Evolutionary conservation across 2,329 filamentous ascomycete genomes (phyloP), one percentile per base, ranked within the genome.

Genomic region (Penicillium concentricum): DNA sequence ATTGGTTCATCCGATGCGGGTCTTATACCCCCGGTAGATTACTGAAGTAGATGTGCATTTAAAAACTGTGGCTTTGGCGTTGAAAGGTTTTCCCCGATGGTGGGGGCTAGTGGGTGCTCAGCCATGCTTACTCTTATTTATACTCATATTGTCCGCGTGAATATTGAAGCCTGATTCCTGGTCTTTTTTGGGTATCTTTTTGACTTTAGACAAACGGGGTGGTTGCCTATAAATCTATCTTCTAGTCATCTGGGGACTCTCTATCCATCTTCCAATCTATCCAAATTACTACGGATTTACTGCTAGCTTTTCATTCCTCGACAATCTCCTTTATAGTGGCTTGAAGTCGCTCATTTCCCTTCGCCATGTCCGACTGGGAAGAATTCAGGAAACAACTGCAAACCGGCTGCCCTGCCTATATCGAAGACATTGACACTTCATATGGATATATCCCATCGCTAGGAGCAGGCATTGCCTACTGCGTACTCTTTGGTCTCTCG

Each of bases 391-490:
- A 28, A 3, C 24, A 60, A 44, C 54, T 69, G 41, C 48, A 28
- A 30, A 37, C 22, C 3, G 66, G 65, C 43, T 74, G 72, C 41
- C 60, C 68, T 52, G 57, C 67, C 37, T 58, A 62, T 37, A 61
- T 73, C 20, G 56, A 63, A 15, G 69, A 69, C 13, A 8, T 64
- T 7, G 44, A 37, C 9, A 69, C 67, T 7, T 57, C 65, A 22
- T 75, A 75, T 45, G 72, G 72, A 54, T 75, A 75, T 54, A 28
- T 63, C 22, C 72, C 73, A n/a, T 65, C 68, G 1, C 61, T 72
- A 26, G 68, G 62, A 32, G 71, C 70, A 9, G 73, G 73, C 12
- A 70, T 75, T 34, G 66, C 67, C 9, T 75, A 70, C 54, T 67
- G 65, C 26, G 58, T 64, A 5, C 67, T 74, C 16, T 75, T 75